Percentiles rank a stretch among this genome's conserved stretches.
Conservation (phyloP, 441 rosid species). For the Cnidoscolus chayamansa region DNA sequence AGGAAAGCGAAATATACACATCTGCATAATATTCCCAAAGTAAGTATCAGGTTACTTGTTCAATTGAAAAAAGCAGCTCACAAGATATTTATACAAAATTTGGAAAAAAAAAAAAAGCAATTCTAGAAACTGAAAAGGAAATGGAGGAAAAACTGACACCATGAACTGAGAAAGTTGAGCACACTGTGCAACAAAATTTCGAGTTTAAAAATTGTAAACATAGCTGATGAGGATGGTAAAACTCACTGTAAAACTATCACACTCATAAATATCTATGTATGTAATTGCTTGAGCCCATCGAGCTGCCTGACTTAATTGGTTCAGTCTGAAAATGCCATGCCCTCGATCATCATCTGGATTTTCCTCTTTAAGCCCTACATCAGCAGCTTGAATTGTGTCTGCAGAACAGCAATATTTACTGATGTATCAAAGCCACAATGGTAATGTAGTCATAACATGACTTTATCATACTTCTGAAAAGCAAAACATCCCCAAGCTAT, state of each 20-base stretch:
- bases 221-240: not conserved
- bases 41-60: not conserved
- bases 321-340: constrained; percentile 58
- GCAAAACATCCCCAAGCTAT: too few species aligned
- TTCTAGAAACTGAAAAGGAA: constrained; percentile 5
- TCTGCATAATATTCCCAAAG: constrained; percentile 42
- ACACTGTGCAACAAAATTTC: not conserved
- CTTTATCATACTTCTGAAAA: too few species aligned
- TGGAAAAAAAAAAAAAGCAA: not conserved
- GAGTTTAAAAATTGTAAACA: not conserved
- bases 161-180: not conserved
- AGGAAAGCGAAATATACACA: constrained; percentile 93
- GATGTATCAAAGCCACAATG: constrained; percentile 14
- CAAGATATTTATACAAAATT: not conserved
- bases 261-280: constrained; percentile 62
- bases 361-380: constrained; percentile 74
- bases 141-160: not conserved
- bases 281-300: constrained; percentile 90
- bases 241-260: constrained; percentile 72
- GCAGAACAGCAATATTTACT: constrained; percentile 24
- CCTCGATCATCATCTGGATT: constrained; percentile 75
- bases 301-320: constrained; percentile 45
- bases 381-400: constrained; percentile 70
- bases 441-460: not conserved
- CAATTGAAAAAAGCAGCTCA: constrained; percentile 1